These are phyloP conservation scores for Pseudogymnoascus sp. DNA, from an alignment of 2,329 filamentous ascomycete genomes.

Conservation along the genomic window DNA sequence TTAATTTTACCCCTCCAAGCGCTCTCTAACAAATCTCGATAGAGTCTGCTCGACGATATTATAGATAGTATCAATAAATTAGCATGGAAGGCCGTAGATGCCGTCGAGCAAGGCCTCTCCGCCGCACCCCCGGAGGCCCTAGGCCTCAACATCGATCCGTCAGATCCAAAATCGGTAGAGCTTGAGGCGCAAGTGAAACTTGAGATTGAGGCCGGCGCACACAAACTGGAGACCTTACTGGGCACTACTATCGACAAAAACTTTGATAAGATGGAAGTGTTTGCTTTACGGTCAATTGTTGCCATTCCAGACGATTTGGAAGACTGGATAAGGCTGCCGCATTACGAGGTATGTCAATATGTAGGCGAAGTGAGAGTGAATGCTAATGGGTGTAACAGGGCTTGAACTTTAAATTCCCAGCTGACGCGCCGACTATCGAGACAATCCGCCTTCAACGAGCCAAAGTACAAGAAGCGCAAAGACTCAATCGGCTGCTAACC, in stretches of 20 bases:
- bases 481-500: constrained; percentile 60
- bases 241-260: constrained; percentile 76
- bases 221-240: constrained; percentile 74
- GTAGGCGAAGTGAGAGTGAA: background rate
- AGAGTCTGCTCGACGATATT: constrained; percentile 95
- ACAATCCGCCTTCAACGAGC: constrained; percentile 63
- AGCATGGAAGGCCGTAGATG: constrained; percentile 80
- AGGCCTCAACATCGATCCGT: constrained; percentile 58
- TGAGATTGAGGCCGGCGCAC: constrained; percentile 83
- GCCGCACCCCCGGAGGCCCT: constrained; percentile 64
- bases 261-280: constrained; percentile 83
- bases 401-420: constrained; percentile 23
- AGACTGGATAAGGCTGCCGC: constrained; percentile 70
- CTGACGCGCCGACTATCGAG: constrained; percentile 50
- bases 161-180: constrained; percentile 32
- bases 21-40: constrained; percentile 11
- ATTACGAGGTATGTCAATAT: constrained; percentile 59
- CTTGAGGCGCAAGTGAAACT: constrained; percentile 42
- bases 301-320: constrained; percentile 62
- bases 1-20: constrained; percentile 9
- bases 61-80: constrained; percentile 95
- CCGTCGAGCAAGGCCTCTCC: constrained; percentile 74
- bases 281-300: constrained; percentile 77
- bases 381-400: constrained; percentile 14
- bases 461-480: constrained; percentile 69